Percentiles rank a stretch among this genome's conserved stretches.
Evolutionary conservation across 2,329 filamentous ascomycete species (phyloP).

Genomic region (Aspergillus puulaauensis): DNA sequence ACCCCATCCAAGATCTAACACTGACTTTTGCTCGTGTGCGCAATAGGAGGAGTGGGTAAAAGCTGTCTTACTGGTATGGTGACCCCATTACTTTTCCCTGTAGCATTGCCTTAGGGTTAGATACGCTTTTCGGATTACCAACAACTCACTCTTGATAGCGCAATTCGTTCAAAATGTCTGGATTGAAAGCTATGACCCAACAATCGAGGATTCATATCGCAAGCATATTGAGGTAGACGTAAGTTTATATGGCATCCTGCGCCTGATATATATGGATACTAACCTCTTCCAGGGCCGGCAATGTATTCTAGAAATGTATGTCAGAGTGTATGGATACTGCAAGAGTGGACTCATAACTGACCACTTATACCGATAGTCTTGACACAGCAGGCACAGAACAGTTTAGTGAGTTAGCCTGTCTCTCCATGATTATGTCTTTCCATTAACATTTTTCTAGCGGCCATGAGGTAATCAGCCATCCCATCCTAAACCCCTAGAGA

Average conservation of each 20-base stretch:
- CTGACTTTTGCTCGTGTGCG: conserved; percentile 15
- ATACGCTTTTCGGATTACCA: not conserved
- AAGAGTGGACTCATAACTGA: conserved; percentile 4
- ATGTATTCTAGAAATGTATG: conserved; percentile 86
- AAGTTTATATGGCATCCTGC: conserved; percentile 44
- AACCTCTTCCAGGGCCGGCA: conserved; percentile 66
- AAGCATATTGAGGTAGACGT: conserved; percentile 90
- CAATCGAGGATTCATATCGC: conserved; percentile 83
- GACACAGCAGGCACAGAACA: conserved; percentile 91
- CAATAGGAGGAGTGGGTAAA: conserved; percentile 80
- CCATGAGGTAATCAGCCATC: conserved; percentile 52
- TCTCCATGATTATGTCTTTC: not conserved
- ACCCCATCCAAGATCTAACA: conserved; percentile 4
- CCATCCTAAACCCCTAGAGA: not conserved
- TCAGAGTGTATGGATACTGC: conserved; percentile 10
- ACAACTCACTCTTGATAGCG: conserved; percentile 51
- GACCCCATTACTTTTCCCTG: not conserved
- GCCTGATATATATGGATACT: conserved; percentile 27
- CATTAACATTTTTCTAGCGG: conserved; percentile 43
- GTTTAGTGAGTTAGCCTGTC: conserved; percentile 67
- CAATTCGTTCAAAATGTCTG: conserved; percentile 94
- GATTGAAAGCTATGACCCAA: conserved; percentile 89
- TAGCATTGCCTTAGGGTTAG: not conserved
- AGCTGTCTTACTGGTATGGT: conserved; percentile 81
- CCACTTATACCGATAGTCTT: conserved; percentile 52